Evolutionary conservation across 805 yeast species (phyloP), one percentile per base, ranked within the genome.

Genomic region (Blastobotrys chiropterorum): DNA sequence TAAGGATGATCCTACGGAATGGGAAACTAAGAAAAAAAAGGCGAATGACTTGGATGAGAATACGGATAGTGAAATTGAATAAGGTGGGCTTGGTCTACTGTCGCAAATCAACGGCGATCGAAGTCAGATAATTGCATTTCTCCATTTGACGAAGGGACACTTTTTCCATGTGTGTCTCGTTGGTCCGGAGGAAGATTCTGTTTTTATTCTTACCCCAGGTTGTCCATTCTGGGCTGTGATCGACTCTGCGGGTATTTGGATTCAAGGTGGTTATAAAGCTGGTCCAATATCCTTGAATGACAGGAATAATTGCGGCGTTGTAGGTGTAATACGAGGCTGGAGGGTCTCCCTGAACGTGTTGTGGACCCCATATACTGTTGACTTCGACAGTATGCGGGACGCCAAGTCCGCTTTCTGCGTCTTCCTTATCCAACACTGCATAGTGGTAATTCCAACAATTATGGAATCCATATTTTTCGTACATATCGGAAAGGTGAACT

Each of bases 401-500:
- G 19, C 38, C 15, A 14, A 20, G 21, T 4, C 39, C 39, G 20
- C 30, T 31, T 3, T n/a, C 13, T 7, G 14, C 38, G 38, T 31
- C n/a, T 3, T 34, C 47, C 5, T 31, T 16, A 15, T 26, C 47
- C 16, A 44, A 44, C 3, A n/a, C 14, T n/a, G 58, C 54, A 8
- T 53, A 42, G 17, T 22, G 21, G 22, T 48, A 22, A 6, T 56
- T 51, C 34, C 34, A 26, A 11, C 34, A 26, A 11, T 26, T 11
- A 5, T 26, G 5, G 6, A 17, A 8, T 8, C 46, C 46, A 14
- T 43, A 43, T 16, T 43, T 17, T 6, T 17, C 46, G 21, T 43
- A 43, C 26, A 43, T 21, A 6, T 43, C 21, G 4, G 46, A 43
- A 3, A 43, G 16, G 22, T 43, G 21, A 14, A 43, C 16, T 5